phyloP scores from a whole-genome alignment of 2,329 filamentous ascomycete genomes.

The Colletotrichum coccodes region DNA sequence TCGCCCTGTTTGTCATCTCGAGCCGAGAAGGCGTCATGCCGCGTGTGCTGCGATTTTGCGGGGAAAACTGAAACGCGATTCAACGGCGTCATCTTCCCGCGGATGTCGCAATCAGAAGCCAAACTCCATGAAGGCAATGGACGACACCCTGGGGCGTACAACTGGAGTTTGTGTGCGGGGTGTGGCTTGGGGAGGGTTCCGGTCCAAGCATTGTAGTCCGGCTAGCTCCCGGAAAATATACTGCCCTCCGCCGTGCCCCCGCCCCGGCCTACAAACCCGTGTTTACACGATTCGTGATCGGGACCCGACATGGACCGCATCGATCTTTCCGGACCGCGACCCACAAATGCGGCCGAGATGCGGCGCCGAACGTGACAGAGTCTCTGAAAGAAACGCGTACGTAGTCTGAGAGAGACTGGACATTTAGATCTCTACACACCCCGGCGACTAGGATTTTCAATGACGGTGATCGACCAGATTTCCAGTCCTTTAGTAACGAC shows the following conservation, averaged over 20 bases:
- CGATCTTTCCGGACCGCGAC: background rate
- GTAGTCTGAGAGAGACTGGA: no score
- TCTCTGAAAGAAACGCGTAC: no score
- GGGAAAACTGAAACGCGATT: conserved; percentile 21
- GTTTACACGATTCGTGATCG: no score
- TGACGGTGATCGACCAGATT: no score
- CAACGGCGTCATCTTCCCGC: conserved; percentile 8
- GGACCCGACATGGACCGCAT: background rate
- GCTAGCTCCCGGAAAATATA: background rate
- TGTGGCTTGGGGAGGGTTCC: background rate
- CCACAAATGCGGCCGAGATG: background rate
- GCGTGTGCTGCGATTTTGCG: background rate
- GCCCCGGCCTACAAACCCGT: background rate
- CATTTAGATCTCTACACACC: no score
- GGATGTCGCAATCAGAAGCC: conserved; percentile 22
- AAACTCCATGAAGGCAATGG: background rate
- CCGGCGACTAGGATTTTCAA: no score
- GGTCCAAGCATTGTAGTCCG: background rate
- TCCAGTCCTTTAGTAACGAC: no score
- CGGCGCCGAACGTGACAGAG: background rate
- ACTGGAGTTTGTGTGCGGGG: background rate
- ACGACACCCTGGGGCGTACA: background rate
- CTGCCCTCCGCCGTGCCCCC: background rate
- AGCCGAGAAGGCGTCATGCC: conserved; percentile 20
- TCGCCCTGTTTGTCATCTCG: conserved; percentile 1